These are phyloP conservation scores for Pleurotus sapidus DNA, from an alignment of 768 basidiomycete genomes.

Conservation along the genomic window DNA sequence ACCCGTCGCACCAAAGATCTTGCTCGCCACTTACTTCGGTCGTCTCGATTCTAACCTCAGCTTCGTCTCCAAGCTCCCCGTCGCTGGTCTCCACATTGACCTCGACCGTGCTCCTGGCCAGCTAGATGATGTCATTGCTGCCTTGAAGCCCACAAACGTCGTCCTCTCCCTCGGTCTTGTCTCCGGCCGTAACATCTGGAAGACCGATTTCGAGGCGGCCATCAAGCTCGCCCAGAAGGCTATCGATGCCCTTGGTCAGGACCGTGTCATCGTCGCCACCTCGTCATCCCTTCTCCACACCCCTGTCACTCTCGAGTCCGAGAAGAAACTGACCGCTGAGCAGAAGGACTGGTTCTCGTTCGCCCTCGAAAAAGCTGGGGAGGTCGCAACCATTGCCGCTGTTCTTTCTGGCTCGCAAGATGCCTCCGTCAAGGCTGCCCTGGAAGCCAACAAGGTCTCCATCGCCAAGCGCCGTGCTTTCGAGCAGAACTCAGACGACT, in stretches of 20 bases:
- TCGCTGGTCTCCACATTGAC: conserved; percentile 95
- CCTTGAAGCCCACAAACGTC: conserved; percentile 79
- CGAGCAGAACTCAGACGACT: conserved; percentile 89
- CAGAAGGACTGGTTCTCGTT: conserved; percentile 99
- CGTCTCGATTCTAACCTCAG: conserved; percentile 91
- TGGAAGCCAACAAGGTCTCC: conserved; percentile 87
- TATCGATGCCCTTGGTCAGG: conserved; percentile 74
- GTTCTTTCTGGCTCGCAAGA: conserved; percentile 86
- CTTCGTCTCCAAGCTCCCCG: conserved; percentile 87
- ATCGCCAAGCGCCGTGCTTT: conserved; percentile 95
- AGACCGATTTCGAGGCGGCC: conserved; percentile 85
- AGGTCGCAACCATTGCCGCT: conserved; percentile 86
- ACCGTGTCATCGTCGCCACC: conserved; percentile 90
- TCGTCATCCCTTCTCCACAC: conserved; percentile 99
- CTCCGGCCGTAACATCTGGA: conserved; percentile 99
- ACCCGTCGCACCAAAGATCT: conserved; percentile 84
- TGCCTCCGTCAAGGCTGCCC: conserved; percentile 59
- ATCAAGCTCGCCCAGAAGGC: conserved; percentile 84
- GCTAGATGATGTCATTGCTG: conserved; percentile 76
- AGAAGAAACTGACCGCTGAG: conserved; percentile 84
- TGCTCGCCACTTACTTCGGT: conserved; percentile 95
- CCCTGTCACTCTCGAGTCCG: conserved; percentile 91
- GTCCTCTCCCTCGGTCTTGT: conserved; percentile 92
- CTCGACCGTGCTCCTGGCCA: conserved; percentile 91
- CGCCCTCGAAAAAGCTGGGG: conserved; percentile 91